Percentiles rank a stretch among this genome's conserved stretches.
Conservation (phyloP, 306 rosid genomes). For the Acacia melanoxylon region DNA sequence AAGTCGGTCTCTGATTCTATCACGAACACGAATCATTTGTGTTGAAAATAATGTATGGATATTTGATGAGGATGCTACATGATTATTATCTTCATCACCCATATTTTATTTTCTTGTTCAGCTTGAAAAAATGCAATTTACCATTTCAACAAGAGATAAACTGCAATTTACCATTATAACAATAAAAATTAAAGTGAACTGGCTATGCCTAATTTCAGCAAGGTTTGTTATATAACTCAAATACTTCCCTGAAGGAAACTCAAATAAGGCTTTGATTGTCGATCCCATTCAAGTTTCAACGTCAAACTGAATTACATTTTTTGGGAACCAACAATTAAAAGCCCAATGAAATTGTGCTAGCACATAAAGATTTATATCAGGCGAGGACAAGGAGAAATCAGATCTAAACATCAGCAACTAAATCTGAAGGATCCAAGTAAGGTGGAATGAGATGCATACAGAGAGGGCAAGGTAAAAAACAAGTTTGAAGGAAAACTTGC, state of each 20-base stretch:
- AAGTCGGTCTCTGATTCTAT: too few species aligned
- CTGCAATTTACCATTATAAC: background rate
- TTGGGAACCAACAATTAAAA: conserved; percentile 13
- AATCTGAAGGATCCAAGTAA: conserved; percentile 2
- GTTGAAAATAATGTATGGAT: too few species aligned
- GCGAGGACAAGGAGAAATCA: conserved; percentile 10
- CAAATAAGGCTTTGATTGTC: background rate
- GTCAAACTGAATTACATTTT: background rate
- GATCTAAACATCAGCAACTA: background rate
- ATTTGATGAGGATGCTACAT: too few species aligned
- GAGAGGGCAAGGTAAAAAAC: conserved; percentile 96
- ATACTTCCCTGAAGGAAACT: background rate
- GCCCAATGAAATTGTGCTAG: background rate
- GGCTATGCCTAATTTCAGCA: background rate
- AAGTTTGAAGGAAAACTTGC: conserved; percentile 98
- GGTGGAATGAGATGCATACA: conserved; percentile 43
- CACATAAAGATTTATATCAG: background rate
- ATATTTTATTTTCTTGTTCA: too few species aligned
- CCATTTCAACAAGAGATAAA: background rate
- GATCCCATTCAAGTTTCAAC: background rate
- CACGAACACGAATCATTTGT: too few species aligned
- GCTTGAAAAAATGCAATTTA: too few species aligned
- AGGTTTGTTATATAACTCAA: background rate
- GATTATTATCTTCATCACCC: too few species aligned
- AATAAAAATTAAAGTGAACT: conserved; percentile 2